Conservation (phyloP, 1,284 basidiomycete genomes). For the Austroboletus olivaceoglutinosus region DNA sequence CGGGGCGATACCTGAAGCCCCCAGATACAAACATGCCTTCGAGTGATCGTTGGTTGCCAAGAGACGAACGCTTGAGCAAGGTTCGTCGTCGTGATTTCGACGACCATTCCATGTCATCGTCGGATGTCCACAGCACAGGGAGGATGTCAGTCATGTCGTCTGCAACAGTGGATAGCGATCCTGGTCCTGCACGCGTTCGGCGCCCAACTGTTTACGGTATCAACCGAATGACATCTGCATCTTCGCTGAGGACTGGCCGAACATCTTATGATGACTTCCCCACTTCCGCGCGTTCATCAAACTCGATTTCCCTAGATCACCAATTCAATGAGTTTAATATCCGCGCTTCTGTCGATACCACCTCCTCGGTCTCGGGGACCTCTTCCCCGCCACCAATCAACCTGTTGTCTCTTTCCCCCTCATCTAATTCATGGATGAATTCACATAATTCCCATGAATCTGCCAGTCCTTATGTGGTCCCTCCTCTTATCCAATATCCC, state of each 20-base stretch:
- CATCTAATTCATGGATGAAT: conserved; percentile 51
- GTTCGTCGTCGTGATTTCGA: conserved; percentile 80
- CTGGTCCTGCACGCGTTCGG: conserved; percentile 68
- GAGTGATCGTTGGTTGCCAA: conserved; percentile 52
- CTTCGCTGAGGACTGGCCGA: conserved; percentile 58
- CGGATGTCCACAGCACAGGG: conserved; percentile 72
- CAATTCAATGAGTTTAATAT: conserved; percentile 75
- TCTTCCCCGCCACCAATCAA: conserved; percentile 75
- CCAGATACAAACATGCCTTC: conserved; percentile 37
- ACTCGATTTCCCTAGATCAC: conserved; percentile 78
- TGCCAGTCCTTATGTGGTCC: conserved; percentile 34
- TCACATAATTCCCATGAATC: conserved; percentile 45
- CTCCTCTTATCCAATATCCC: conserved; percentile 40
- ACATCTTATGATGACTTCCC: conserved; percentile 71
- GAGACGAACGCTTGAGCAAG: conserved; percentile 66
- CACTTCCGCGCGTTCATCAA: conserved; percentile 73
- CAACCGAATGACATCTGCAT: conserved; percentile 71
- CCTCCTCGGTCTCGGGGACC: conserved; percentile 57
- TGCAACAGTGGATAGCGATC: conserved; percentile 78
- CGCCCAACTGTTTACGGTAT: conserved; percentile 61
- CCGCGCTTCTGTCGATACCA: conserved; percentile 68
- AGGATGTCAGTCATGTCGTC: conserved; percentile 74
- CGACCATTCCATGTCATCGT: conserved; percentile 87
- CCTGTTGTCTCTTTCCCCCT: conserved; percentile 63
- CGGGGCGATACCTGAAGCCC: conserved; percentile 50